Evolutionary conservation across 2,329 filamentous ascomycete genomes (phyloP).

Genomic region (Sordariomycetes sp.): DNA sequence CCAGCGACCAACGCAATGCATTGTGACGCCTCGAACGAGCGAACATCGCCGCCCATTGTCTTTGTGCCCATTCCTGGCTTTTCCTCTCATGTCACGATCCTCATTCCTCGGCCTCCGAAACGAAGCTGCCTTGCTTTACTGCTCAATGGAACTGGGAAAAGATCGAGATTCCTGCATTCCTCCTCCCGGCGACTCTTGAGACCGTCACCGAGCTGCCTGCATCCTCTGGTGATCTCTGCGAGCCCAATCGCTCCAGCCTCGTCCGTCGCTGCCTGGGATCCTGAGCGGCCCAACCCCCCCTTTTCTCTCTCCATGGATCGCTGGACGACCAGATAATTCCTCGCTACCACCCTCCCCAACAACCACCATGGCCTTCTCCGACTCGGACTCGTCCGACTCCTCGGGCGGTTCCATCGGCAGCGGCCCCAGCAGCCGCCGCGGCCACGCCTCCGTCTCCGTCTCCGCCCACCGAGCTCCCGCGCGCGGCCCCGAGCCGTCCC

Average conservation of each 20-base stretch:
- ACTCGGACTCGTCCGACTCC: constrained; percentile 9
- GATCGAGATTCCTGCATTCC: background rate
- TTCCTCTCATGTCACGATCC: no score
- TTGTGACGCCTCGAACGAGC: no score
- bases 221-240: background rate
- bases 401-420: constrained; percentile 30
- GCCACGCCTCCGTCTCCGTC: background rate
- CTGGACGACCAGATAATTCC: background rate
- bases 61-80: no score
- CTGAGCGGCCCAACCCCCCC: background rate
- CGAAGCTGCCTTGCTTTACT: no score
- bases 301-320: background rate
- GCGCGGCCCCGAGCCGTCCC: background rate
- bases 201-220: background rate
- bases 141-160: background rate
- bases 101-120: no score
- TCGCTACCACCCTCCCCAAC: background rate
- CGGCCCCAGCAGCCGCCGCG: background rate
- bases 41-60: no score
- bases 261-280: background rate
- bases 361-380: background rate
- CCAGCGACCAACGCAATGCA: no score
- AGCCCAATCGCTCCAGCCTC: background rate
- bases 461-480: background rate
- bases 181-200: background rate